Evolutionary conservation across 2,329 filamentous ascomycete genomes (phyloP).

Genomic region (Laburnicola sp.): DNA sequence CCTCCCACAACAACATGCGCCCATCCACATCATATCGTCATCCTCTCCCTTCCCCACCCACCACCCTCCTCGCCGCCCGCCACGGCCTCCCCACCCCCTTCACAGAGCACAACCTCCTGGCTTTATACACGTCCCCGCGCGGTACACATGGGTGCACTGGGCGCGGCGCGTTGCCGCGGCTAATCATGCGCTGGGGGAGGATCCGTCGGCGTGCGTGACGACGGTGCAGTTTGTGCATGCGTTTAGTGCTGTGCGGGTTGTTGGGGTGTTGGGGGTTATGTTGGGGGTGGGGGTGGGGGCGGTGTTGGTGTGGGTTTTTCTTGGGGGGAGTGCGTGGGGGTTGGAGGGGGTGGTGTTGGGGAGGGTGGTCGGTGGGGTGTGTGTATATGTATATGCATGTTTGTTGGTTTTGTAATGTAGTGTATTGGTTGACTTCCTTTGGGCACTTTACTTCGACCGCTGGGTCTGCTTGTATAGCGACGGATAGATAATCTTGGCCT

Average conservation of each 20-base stretch:
- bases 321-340: conserved; percentile 16
- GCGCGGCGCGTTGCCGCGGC: conserved; percentile 37
- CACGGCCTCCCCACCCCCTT: conserved; percentile 29
- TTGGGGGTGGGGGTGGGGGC: conserved; percentile 20
- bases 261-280: conserved; percentile 20
- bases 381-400: too few relatives aligned
- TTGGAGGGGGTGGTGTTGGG: conserved; percentile 12
- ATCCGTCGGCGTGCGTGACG: conserved; percentile 15
- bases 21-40: too few relatives aligned
- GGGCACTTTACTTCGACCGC: too few relatives aligned
- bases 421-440: too few relatives aligned
- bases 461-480: too few relatives aligned
- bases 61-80: conserved; percentile 19
- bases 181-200: conserved; percentile 11
- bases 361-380: conserved; percentile 25
- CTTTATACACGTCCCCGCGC: conserved; percentile 39
- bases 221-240: conserved; percentile 33
- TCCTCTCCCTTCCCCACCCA: too few relatives aligned
- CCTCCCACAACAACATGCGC: too few relatives aligned
- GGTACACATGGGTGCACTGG: conserved; percentile 52
- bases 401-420: conserved; percentile 27
- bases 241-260: conserved; percentile 20
- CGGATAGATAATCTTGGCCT: too few relatives aligned
- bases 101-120: conserved; percentile 46
- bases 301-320: conserved; percentile 29